Evolutionary conservation across 75 land plant genomes (phyloP).

Genomic region (Cunninghamia lanceolata): DNA sequence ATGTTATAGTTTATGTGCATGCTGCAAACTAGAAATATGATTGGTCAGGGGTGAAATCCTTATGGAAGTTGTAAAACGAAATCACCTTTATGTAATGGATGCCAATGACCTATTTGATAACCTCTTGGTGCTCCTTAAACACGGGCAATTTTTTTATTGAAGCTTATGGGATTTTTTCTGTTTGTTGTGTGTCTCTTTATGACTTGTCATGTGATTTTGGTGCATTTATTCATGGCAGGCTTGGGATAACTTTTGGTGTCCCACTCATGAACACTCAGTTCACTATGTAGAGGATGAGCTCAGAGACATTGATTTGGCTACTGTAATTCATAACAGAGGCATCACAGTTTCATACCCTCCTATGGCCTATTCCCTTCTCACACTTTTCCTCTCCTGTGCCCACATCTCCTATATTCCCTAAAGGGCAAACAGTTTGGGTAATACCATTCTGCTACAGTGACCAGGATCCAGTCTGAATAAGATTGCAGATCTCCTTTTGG

Average conservation of each 20-base stretch:
- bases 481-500: too few relatives aligned
- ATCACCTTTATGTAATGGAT: neutral
- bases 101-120: neutral
- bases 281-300: too few relatives aligned
- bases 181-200: neutral
- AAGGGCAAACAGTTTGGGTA: too few relatives aligned
- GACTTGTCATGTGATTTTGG: neutral
- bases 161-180: neutral
- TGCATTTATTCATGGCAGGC: neutral
- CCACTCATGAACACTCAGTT: too few relatives aligned
- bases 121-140: too few relatives aligned
- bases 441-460: too few relatives aligned
- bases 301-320: neutral
- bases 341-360: too few relatives aligned
- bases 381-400: too few relatives aligned
- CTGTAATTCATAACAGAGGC: too few relatives aligned
- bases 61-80: neutral
- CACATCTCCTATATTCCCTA: too few relatives aligned
- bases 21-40: neutral
- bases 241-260: neutral
- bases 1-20: neutral
- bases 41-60: neutral
- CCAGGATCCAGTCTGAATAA: too few relatives aligned
- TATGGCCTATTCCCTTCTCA: too few relatives aligned
- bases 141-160: neutral